These are phyloP conservation scores for Corynespora cassiicola DNA, from an alignment of 2,329 filamentous ascomycete genomes.

Conservation along the genomic window DNA sequence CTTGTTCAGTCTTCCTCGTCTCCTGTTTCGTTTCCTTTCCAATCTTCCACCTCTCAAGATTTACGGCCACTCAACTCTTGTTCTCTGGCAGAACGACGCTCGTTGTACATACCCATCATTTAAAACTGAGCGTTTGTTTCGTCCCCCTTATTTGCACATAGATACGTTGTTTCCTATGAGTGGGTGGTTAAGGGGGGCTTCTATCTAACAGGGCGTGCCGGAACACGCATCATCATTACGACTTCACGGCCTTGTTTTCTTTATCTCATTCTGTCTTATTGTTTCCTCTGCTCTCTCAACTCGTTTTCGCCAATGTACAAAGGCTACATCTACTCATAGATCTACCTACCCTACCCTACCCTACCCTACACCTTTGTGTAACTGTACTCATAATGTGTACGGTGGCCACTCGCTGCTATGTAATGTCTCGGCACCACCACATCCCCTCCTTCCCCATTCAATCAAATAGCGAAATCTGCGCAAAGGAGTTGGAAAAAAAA, in stretches of 20 bases:
- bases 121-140: slow-evolving; percentile 27
- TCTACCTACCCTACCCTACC: slow-evolving; percentile 1
- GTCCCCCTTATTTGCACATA: slow-evolving; percentile 16
- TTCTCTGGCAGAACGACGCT: slow-evolving; percentile 37
- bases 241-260: too few species aligned
- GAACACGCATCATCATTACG: slow-evolving; percentile 3
- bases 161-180: slow-evolving; percentile 12
- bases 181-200: too few species aligned
- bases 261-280: too few species aligned
- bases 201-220: too few species aligned
- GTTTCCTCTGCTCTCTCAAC: too few species aligned
- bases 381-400: slow-evolving; percentile 13
- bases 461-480: too few species aligned
- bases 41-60: slow-evolving; percentile 8
- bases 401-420: slow-evolving; percentile 16
- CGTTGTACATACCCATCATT: slow-evolving; percentile 36
- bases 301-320: too few species aligned
- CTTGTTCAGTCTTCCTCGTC: not conserved
- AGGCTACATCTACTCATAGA: too few species aligned
- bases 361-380: slow-evolving; percentile 6
- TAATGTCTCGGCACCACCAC: too few species aligned
- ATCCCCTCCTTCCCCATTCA: too few species aligned
- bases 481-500: too few species aligned
- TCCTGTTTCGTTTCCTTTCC: slow-evolving; percentile 11
- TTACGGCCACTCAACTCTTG: slow-evolving; percentile 12